Base-by-base conservation (phyloP, 2,329 filamentous ascomycete genomes). In the Claviceps quebecensis region DNA sequence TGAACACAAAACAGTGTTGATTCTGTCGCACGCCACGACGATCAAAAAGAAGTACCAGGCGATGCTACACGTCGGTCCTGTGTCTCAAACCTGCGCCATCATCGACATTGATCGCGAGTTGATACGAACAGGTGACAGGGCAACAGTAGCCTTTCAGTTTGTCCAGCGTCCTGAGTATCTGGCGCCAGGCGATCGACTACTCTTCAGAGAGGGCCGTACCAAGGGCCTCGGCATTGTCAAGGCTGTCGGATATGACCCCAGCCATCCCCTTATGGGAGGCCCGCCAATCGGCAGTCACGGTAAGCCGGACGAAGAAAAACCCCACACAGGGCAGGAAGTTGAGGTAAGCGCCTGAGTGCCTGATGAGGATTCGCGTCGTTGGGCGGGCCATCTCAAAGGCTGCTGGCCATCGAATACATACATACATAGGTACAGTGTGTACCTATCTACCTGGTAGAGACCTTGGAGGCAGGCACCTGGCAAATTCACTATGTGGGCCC, bases 1-100 rank as follows among this genome's bases (percentile, higher is more conserved):
- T 16, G 39, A 36, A 45, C 14, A 4, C n/a, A 37, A 23, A 26
- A 0, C 52, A 82, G 93, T 98, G 1, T 75, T 98, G 22, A 97
- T 98, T 58, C 75, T 98, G 6, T 94, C 87, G 4, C 93, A 98
- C 62, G 89, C 91, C 0, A 98, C 93, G 0, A 98, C 93, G 44
- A 98, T 98, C 67, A 93, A 95, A 67, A 88, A 83, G 0, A 91
- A 89, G 61, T 98, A 98, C 58, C 93, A 98, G 71, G 93, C 93
- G 0, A 98, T 97, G 90, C 76, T 98, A 22, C 93, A 98, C 60
- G 90, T 98, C 4, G 93, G 93, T 0, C 87, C 93, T 0, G 86
- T 98, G 44, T 88, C 86, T 41, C 93, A 98, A 69, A 98, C 93
- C 0, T 98, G 93, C 63, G 83, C 89, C 11, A 96, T 98, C 63